Evolutionary conservation across 2,329 filamentous ascomycete genomes (phyloP), one percentile per base, ranked within the genome.

Genomic region (Eutypella sp.): DNA sequence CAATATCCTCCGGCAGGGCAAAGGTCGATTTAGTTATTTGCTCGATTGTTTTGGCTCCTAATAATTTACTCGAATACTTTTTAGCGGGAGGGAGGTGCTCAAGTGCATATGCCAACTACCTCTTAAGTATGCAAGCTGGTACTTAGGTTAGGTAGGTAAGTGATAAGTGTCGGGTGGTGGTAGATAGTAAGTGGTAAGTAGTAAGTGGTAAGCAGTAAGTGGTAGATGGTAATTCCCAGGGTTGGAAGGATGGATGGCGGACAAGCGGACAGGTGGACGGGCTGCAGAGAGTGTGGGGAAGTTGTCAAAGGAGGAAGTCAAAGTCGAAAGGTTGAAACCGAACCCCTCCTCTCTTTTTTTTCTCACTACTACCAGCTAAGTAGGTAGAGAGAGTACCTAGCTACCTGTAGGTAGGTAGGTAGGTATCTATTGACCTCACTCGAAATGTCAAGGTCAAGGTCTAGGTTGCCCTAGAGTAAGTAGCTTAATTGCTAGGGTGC

Each of bases 21-120:
- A 34, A 42, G 29, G 20, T 42, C 29, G 41, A 34, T 34, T 42
- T n/a, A n/a, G n/a, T n/a, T n/a, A n/a, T 22, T 22, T 38, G 16
- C 36, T 22, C 36, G 16, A 18, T 20, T 7, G 34, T 20, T 22
- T 22, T 38, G 18, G 23, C 36, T 18, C 36, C 18, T 38, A 38
- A 13, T 22, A 20, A 18, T 10, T n/a, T n/a, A n/a, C n/a, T n/a
- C n/a, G n/a, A n/a, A n/a, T n/a, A n/a, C n/a, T n/a, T n/a, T n/a
- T n/a, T n/a, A n/a, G n/a, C n/a, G n/a, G n/a, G n/a, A n/a, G n/a
- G n/a, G n/a, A n/a, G n/a, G n/a, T n/a, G n/a, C n/a, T n/a, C n/a
- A n/a, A n/a, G n/a, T n/a, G n/a, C n/a, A n/a, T n/a, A n/a, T n/a
- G n/a, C n/a, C n/a, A n/a, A n/a, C n/a, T n/a, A n/a, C n/a, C n/a